Evolutionary conservation across 148 eudicot genomes (phyloP), one percentile per base, ranked within the genome.

Genomic region (Camellia sinensis): DNA sequence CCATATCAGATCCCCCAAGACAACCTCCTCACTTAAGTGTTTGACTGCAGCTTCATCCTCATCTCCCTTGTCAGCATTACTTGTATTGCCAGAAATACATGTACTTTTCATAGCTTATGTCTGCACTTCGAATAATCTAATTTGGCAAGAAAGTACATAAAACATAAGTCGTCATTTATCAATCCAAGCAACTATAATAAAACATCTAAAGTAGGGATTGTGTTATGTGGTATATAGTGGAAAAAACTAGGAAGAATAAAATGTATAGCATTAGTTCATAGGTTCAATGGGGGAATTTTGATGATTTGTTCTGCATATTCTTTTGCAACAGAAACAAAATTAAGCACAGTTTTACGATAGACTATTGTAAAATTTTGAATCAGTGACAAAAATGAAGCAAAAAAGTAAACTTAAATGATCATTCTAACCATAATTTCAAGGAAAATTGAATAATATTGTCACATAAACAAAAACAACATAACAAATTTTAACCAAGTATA

Each of bases 1-100:
- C 97, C 97, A 92, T 52, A 81, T 86, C 62, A 87, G 46, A 56
- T 90, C 90, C 75, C 93, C 97, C 0, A 81, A 87, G 64, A 41
- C 64, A 8, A 84, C 46, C 70, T 29, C 37, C 37, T 44, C 79
- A 66, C 46, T 65, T 61, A 73, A 66, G 66, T 78, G 77, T 21
- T 72, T 75, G 60, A 19, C 64, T 68, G 78, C 66, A 69, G 67
- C 82, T 80, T 75, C 80, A 76, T 74, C 22, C 61, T 44, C 74
- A 50, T n/a, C 78, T 74, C 72, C 76, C 61, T 84, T 80, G 57
- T 75, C 84, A 77, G 57, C 62, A 74, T 6, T 15, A 74, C 69
- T 52, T 79, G 74, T 37, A 14, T 79, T 77, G 63, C 67, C 82
- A 60, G 65, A 61, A 69, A 29, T 29, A 29, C 37, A 29, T 29